These are phyloP conservation scores for Epithemia pelagica DNA, from an alignment of 108 stramenopile genomes.

Conservation along the genomic window DNA sequence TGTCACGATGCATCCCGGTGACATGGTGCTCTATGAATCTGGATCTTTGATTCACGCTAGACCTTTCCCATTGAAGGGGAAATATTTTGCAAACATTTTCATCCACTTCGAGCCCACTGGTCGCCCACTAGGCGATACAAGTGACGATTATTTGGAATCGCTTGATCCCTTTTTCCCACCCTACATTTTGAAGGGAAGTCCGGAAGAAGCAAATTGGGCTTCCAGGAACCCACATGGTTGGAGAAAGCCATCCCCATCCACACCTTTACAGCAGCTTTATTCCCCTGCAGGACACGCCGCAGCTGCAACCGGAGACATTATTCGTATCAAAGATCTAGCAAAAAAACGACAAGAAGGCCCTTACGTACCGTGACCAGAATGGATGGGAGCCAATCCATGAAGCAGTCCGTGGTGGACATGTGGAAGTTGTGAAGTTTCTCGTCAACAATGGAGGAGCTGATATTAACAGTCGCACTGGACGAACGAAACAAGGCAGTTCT, in stretches of 20 bases:
- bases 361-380: slow-evolving; percentile 39
- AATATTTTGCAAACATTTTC: slow-evolving; percentile 59
- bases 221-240: slow-evolving; percentile 39
- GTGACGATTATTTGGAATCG: slow-evolving; percentile 20
- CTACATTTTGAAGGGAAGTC: slow-evolving; percentile 33
- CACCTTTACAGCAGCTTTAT: slow-evolving; percentile 16
- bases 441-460: slow-evolving; percentile 49
- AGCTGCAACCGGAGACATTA: slow-evolving; percentile 41
- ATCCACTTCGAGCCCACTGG: slow-evolving; percentile 85
- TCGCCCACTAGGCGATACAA: slow-evolving; percentile 25
- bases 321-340: slow-evolving; percentile 21
- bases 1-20: slow-evolving; percentile 87
- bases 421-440: slow-evolving; percentile 40
- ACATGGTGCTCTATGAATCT: slow-evolving; percentile 83
- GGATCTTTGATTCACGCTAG: slow-evolving; percentile 66
- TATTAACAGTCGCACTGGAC: slow-evolving; percentile 31
- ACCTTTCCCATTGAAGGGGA: slow-evolving; percentile 81
- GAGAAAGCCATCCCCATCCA: slow-evolving; percentile 33
- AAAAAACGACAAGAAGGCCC: slow-evolving; percentile 17
- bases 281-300: slow-evolving; percentile 45
- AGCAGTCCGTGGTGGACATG: slow-evolving; percentile 45
- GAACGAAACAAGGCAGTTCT: slow-evolving; percentile 27
- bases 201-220: slow-evolving; percentile 47
- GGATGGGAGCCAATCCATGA: slow-evolving; percentile 59
- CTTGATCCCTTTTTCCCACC: slow-evolving; percentile 43